phyloP scores from a whole-genome alignment of 129 eudicot genomes.

The Dittrichia graveolens region DNA sequence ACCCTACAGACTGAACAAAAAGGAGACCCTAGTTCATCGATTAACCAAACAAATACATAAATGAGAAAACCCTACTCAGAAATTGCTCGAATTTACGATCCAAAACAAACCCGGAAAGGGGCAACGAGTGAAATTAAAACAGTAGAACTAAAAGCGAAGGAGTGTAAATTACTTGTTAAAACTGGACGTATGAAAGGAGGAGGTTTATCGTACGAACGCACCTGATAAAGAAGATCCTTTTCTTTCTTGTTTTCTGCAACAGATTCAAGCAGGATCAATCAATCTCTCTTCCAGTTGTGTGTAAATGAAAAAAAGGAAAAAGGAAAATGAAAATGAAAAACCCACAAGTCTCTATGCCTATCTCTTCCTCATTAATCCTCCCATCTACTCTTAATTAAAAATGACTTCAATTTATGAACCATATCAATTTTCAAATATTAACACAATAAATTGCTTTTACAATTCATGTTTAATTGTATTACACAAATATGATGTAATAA shows the following conservation, averaged over 20 bases:
- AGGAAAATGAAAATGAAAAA: slow-evolving; percentile 2
- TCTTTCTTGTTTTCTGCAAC: slow-evolving; percentile 23
- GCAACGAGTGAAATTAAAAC: slow-evolving; percentile 15
- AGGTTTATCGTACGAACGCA: slow-evolving; percentile 19
- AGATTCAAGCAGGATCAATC: slow-evolving; percentile 23
- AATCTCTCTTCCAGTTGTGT: slow-evolving; percentile 25
- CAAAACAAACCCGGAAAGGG: slow-evolving; percentile 27
- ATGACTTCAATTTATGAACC: neutral
- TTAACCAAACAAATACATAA: neutral
- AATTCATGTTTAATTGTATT: no score
- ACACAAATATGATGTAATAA: no score
- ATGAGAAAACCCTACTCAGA: slow-evolving; percentile 22
- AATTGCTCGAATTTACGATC: slow-evolving; percentile 18
- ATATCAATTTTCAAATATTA: neutral
- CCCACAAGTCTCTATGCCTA: slow-evolving; percentile 29
- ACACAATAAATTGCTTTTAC: neutral
- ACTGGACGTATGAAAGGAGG: neutral
- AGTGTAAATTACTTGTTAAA: neutral
- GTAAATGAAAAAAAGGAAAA: neutral
- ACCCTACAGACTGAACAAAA: slow-evolving; percentile 28
- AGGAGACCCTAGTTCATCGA: slow-evolving; percentile 14
- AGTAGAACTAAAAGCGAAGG: neutral
- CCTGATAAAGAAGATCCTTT: slow-evolving; percentile 26
- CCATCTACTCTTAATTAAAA: slow-evolving; percentile 23
- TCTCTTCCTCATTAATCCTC: slow-evolving; percentile 24